phyloP scores from a whole-genome alignment of 805 yeast species.

The Yamadazyma ubonensis region DNA sequence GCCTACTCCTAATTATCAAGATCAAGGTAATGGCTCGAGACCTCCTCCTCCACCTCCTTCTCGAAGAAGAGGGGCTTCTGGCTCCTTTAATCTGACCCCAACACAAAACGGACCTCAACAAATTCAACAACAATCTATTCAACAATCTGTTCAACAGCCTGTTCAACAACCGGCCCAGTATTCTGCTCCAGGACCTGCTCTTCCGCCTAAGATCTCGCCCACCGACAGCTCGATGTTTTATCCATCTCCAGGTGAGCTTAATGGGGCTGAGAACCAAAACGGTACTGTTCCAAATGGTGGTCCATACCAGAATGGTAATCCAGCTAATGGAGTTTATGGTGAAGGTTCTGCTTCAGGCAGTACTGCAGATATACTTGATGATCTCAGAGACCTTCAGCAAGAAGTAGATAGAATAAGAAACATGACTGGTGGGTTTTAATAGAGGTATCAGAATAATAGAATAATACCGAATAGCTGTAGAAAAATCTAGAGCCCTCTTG shows the following conservation, averaged over 20 bases:
- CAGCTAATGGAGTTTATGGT: background rate
- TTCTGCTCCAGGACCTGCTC: conserved; percentile 2
- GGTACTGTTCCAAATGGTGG: background rate
- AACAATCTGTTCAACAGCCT: too few species aligned
- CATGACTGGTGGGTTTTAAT: conserved; percentile 45
- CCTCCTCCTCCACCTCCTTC: conserved; percentile 36
- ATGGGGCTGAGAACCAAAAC: background rate
- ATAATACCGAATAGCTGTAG: too few species aligned
- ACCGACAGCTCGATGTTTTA: conserved; percentile 6
- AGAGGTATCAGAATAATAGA: too few species aligned
- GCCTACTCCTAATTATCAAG: conserved; percentile 35
- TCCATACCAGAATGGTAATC: conserved; percentile 26
- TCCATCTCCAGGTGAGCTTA: conserved; percentile 19
- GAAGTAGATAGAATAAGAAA: conserved; percentile 61
- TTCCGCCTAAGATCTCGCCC: conserved; percentile 10
- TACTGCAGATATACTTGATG: conserved; percentile 58
- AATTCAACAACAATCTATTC: too few species aligned
- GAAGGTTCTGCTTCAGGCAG: conserved; percentile 17
- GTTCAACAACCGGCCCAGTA: too few species aligned
- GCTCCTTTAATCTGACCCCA: conserved; percentile 5
- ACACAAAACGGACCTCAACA: too few species aligned
- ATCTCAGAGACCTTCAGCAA: conserved; percentile 62
- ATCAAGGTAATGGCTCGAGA: too few species aligned
- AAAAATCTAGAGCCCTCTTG: too few species aligned
- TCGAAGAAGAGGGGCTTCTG: conserved; percentile 27